Evolutionary conservation across 1,284 basidiomycete species (phyloP), one percentile per base, ranked within the genome.

Genomic region (Cutaneotrichosporon mucoides): DNA sequence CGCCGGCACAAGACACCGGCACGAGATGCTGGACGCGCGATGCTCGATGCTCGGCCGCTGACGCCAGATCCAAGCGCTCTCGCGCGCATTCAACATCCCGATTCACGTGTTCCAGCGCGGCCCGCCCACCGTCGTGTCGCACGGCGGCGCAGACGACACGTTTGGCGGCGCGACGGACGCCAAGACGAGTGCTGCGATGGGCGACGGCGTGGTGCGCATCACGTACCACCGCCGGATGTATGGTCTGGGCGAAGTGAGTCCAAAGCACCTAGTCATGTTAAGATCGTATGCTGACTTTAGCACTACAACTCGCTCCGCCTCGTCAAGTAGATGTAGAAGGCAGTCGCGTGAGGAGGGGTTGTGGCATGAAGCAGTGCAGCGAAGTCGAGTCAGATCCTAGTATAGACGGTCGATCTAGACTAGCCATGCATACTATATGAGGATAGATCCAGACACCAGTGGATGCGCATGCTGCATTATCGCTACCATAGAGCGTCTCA

Each of bases 191-290:
- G 72, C 76, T 15, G 62, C 70, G 9, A 73, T 72, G 40, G 80
- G 82, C 47, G 79, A 82, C 42, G 79, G 78, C 49, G 82, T 84
- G 5, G 84, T 87, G 8, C 83, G 87, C 58, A 89, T 95, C 68
- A 94, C 91, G 69, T 96, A 93, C 76, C 93, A 96, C 75, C 83
- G 90, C 60, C 83, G 86, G 68, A 88, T 93, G 86, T 96, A 94
- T 77, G 93, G 92, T 2, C 82, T 96, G 4, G 92, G 92, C 69
- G 92, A 96, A 85, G 92, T 92, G 60, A 40, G 38, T 40, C 38
- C 38, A 40, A 40, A 24, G 24, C 24, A 24, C 24, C 24, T 24
- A 24, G 24, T 24, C 24, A 24, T 24, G 24, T 24, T 24, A 24
- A 24, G 24, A 24, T 24, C 24, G 24, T 24, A 24, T 24, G 38